phyloP scores from a whole-genome alignment of 306 rosid genomes.

The Adenanthera pavonina region DNA sequence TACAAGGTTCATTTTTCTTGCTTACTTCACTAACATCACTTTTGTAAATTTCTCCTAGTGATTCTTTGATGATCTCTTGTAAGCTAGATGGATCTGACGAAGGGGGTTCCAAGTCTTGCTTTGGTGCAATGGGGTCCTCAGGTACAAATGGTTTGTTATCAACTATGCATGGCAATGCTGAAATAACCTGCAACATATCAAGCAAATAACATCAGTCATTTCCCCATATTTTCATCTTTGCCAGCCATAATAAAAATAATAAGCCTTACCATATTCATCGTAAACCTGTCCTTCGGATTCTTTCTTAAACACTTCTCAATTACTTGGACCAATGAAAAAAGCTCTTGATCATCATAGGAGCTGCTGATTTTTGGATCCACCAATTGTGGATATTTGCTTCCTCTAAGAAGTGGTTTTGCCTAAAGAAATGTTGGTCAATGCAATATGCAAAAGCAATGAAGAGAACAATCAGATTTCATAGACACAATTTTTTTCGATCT shows the following conservation, averaged over 20 bases:
- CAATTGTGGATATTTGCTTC: constrained; percentile 41
- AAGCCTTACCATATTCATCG: constrained; percentile 52
- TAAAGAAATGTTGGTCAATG: constrained; percentile 34
- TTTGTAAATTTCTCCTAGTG: background rate
- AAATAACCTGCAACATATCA: constrained; percentile 44
- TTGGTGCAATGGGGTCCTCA: constrained; percentile 36
- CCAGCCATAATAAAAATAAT: background rate
- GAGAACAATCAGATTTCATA: background rate
- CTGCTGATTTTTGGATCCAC: constrained; percentile 45
- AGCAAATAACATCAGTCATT: constrained; percentile 15
- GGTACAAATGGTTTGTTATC: constrained; percentile 1
- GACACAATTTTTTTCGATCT: background rate
- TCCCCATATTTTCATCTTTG: background rate
- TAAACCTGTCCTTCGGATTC: constrained; percentile 47
- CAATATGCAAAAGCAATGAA: constrained; percentile 20
- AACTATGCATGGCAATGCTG: constrained; percentile 35
- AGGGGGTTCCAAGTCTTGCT: background rate
- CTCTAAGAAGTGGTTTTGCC: constrained; percentile 49
- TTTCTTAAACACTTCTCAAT: constrained; percentile 47
- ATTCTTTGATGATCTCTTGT: constrained; percentile 9
- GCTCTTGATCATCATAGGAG: constrained; percentile 46
- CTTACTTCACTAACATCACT: constrained; percentile 17
- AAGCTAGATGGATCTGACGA: constrained; percentile 1
- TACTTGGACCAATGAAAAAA: constrained; percentile 43
- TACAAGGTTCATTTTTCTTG: background rate